Conservation (phyloP, 2,329 filamentous ascomycete genomes). For the Blumeria graminis region DNA sequence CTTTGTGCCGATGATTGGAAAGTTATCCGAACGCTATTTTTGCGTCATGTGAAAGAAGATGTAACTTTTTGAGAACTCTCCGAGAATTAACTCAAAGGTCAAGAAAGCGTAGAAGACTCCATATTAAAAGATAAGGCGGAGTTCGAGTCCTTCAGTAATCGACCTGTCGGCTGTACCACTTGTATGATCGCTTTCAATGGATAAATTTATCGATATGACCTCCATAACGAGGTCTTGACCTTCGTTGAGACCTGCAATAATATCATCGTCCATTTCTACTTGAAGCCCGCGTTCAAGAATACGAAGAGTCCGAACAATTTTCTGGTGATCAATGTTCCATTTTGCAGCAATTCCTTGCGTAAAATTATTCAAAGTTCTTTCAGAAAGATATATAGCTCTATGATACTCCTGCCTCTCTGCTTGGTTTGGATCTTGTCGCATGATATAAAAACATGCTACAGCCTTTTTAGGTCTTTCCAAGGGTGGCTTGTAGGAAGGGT, state of each 20-base stretch:
- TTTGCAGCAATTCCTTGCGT: conserved; percentile 50
- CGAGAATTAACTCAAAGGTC: neutral
- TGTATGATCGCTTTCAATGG: conserved; percentile 11
- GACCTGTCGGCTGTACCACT: conserved; percentile 8
- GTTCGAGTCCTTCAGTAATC: conserved; percentile 14
- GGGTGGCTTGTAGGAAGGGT: conserved; percentile 60
- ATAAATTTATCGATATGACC: conserved; percentile 25
- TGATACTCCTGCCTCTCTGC: conserved; percentile 33
- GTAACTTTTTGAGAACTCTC: neutral
- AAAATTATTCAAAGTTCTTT: conserved; percentile 53
- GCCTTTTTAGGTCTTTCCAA: conserved; percentile 42
- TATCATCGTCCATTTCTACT: conserved; percentile 76
- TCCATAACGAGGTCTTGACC: conserved; percentile 79
- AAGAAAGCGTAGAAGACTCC: neutral
- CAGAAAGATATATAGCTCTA: conserved; percentile 63
- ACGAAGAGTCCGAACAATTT: conserved; percentile 46
- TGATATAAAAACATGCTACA: conserved; percentile 75
- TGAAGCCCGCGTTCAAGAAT: conserved; percentile 52
- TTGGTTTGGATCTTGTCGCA: conserved; percentile 26
- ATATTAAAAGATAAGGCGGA: conserved; percentile 15
- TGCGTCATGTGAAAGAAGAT: neutral
- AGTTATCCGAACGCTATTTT: neutral
- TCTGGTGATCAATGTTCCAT: conserved; percentile 51
- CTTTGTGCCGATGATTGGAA: neutral
- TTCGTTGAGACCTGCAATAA: conserved; percentile 61